phyloP scores from a whole-genome alignment of 768 basidiomycete species.

The Tricholoma furcatifolium region DNA sequence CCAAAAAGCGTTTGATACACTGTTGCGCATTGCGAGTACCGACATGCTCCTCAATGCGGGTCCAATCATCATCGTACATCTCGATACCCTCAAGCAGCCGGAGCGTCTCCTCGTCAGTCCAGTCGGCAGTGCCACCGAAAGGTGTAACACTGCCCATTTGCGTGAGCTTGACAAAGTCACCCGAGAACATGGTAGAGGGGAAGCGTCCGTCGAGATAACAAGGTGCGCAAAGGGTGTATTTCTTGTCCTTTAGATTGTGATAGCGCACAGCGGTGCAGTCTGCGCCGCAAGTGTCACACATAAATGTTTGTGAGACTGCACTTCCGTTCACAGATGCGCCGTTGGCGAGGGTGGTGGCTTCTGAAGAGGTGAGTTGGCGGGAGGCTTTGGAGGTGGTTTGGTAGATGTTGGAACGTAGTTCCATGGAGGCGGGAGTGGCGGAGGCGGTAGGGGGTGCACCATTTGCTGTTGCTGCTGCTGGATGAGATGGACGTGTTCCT shows the following conservation, averaged over 20 bases:
- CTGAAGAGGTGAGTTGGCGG: conserved; percentile 60
- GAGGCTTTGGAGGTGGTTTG: conserved; percentile 86
- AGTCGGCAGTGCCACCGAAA: conserved; percentile 47
- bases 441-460: conserved; percentile 53
- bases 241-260: conserved; percentile 89
- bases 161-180: conserved; percentile 92
- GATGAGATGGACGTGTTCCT: conserved; percentile 59
- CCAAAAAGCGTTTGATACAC: conserved; percentile 93
- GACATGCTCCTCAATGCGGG: conserved; percentile 88
- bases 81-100: conserved; percentile 93
- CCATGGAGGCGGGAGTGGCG: conserved; percentile 65
- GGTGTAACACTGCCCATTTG: conserved; percentile 38
- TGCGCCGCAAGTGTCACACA: conserved; percentile 93
- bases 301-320: conserved; percentile 41
- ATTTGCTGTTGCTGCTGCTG: conserved; percentile 31
- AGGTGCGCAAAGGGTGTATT: conserved; percentile 84
- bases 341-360: conserved; percentile 66
- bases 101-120: conserved; percentile 90
- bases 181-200: conserved; percentile 93
- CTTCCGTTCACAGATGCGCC: conserved; percentile 43
- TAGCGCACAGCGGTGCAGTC: conserved; percentile 90
- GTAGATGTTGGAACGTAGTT: conserved; percentile 86
- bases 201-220: conserved; percentile 98
- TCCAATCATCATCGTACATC: conserved; percentile 99
- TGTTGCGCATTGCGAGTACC: conserved; percentile 90